These are phyloP conservation scores for Aspergillus uvarum DNA, from an alignment of 2,329 filamentous ascomycete species.

Conservation along the genomic window DNA sequence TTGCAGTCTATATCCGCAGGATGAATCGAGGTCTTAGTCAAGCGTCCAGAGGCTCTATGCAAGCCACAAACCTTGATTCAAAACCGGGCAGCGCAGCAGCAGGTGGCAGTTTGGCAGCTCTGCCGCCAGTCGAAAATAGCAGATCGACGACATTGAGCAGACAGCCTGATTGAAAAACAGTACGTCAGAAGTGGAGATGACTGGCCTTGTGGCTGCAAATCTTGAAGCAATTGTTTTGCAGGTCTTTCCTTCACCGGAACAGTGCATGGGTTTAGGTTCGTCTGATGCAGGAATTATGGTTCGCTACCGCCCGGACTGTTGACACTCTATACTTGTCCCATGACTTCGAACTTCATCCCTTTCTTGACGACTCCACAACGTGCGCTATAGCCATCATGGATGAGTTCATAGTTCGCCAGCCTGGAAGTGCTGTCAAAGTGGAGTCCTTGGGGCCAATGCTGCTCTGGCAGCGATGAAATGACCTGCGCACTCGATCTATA, in stretches of 20 bases:
- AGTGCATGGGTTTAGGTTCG: neutral
- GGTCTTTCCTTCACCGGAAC: neutral
- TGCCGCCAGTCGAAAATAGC: neutral
- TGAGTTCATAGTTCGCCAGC: too few species aligned
- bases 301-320: neutral
- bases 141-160: neutral
- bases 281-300: neutral
- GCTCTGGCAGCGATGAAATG: too few species aligned
- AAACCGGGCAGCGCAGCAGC: neutral
- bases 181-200: neutral
- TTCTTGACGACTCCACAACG: too few species aligned
- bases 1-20: neutral
- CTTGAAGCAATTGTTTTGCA: neutral
- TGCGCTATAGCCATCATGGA: too few species aligned
- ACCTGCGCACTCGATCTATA: too few species aligned
- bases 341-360: too few species aligned
- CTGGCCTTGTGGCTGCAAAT: neutral
- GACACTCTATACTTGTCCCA: neutral
- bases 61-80: neutral
- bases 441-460: too few species aligned
- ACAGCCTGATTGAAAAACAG: neutral
- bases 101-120: neutral
- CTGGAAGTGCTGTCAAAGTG: too few species aligned
- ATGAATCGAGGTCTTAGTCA: neutral
- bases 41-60: neutral